phyloP scores from a whole-genome alignment of 306 rosid genomes.

The Gastrolobium bilobum region DNA sequence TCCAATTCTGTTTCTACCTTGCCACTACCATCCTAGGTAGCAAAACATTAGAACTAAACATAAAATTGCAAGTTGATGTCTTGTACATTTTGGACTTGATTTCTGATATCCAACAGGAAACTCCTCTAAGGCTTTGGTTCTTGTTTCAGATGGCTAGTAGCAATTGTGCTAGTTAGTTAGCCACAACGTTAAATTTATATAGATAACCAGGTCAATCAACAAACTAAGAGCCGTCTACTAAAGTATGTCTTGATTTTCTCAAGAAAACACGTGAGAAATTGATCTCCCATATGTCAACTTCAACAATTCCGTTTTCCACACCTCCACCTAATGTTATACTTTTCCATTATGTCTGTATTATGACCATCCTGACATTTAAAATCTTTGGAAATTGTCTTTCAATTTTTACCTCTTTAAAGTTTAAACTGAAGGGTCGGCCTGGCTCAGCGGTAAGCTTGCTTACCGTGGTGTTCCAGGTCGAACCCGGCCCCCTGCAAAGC shows the following conservation, averaged over 20 bases:
- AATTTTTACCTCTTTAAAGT: constrained; percentile 2
- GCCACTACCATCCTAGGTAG: constrained; percentile 53
- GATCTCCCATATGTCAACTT: constrained; percentile 50
- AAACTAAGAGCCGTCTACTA: background rate
- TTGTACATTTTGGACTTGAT: constrained; percentile 45
- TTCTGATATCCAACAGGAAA: constrained; percentile 45
- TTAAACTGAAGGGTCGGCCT: too few relatives aligned
- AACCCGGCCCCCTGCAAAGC: too few relatives aligned
- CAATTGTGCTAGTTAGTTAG: background rate
- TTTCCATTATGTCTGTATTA: constrained; percentile 9
- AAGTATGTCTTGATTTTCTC: constrained; percentile 35
- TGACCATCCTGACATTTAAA: constrained; percentile 3
- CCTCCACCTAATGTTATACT: constrained; percentile 49
- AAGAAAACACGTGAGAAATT: constrained; percentile 30
- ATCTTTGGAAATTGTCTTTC: constrained; percentile 41
- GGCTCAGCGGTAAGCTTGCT: too few relatives aligned
- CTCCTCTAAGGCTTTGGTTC: constrained; percentile 40
- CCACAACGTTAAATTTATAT: constrained; percentile 30
- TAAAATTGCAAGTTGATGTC: constrained; percentile 45
- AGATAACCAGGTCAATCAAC: constrained; percentile 28
- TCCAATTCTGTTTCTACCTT: constrained; percentile 55
- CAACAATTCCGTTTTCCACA: constrained; percentile 57
- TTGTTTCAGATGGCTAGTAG: constrained; percentile 42
- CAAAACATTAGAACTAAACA: constrained; percentile 46
- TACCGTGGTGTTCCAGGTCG: too few relatives aligned